Base-by-base conservation (phyloP, 192 early-diverging fungal genomes). In the Obelidium mucronatum region DNA sequence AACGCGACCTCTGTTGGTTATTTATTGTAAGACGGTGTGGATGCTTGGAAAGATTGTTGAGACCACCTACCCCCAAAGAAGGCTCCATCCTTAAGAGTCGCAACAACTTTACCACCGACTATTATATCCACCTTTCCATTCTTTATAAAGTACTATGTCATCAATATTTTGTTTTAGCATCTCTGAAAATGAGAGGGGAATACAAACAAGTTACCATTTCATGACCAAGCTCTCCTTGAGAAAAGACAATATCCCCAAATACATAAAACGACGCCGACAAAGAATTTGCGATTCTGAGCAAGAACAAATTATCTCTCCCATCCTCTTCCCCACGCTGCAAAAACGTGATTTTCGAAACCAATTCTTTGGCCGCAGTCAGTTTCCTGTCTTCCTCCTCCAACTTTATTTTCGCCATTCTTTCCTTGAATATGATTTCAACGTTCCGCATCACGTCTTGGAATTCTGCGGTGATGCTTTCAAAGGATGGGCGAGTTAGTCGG, bases 271-370 rank as follows among this genome's bases (percentile, higher is more conserved):
- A 28, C 11, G 44, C 22, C 3, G n/a, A 63, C 1, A 85, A 52
- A 11, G 74, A 76, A 34, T 51, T 66, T 8, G 80, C 85, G 28
- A 86, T 78, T 8, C 70, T 65, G 2, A 77, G 58, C 1, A 84
- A 28, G 68, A 86, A 86, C 17, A 37, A 17, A 31, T 75, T 67
- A 44, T 86, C 85, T 40, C 80, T 73, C 6, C 83, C 83, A 48
- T 84, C 83, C 3, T 62, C 60, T 17, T 76, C 67, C 22, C 67
- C 65, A n/a, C 80, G 73, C n/a, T 70, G 76, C 26, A 86, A 63
- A 65, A 86, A 86, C 30, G 77, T 83, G 26, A 83, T 79, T 63
- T 82, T 78, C 30, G 51, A 48, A 30, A 86, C 69, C 19, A 86
- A 68, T 69, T 22, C 74, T 73, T 1, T 82, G 75, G 22, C 75